Evolutionary conservation across 2,329 filamentous ascomycete species (phyloP), one percentile per base, ranked within the genome.

Genomic region (Shiraia bambusicola): DNA sequence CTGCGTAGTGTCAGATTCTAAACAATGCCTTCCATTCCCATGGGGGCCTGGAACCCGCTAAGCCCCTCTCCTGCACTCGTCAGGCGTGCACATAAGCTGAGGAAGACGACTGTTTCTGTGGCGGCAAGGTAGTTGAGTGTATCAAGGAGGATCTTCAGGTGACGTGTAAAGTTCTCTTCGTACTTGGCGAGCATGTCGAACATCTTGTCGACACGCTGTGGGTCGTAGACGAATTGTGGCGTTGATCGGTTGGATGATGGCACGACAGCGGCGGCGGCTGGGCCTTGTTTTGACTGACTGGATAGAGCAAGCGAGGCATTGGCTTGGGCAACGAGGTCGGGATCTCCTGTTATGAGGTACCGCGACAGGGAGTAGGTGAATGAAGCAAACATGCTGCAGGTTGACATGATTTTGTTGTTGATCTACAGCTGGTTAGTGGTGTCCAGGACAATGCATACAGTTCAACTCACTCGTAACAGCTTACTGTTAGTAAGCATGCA

Each of bases 401-500:
- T 95, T 54, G 90, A 88, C 83, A 95, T 93, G 34, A 98, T 81
- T 67, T 97, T 97, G 44, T 91, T 93, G 72, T 97, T 92, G 63
- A 98, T 94, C 92, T 96, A 48, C 3, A 9, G 1, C 1, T 26
- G 2, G 27, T 57, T 40, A 57, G 49, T 12, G 28, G 28, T 14
- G 25, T 12, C 19, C 9, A 9, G 37, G n/a, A 30, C 28, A 11
- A 19, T 19, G n/a, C 42, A n/a, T 28, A 19, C 64, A 11, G 8
- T 44, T n/a, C 28, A 6, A 69, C 76, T 52, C 78, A 95, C 92
- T 71, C 89, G 86, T 5, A 98, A 73, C 6, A 98, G 78, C 72
- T 95, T 96, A 64, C 88, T 89, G 68, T 98, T 96, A 14, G 93
- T 98, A 52, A 98, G 78, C 90, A 97, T 97, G 74, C 93, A 97